phyloP scores from a whole-genome alignment of 257 asterid genomes.

The Solanum rostratum region DNA sequence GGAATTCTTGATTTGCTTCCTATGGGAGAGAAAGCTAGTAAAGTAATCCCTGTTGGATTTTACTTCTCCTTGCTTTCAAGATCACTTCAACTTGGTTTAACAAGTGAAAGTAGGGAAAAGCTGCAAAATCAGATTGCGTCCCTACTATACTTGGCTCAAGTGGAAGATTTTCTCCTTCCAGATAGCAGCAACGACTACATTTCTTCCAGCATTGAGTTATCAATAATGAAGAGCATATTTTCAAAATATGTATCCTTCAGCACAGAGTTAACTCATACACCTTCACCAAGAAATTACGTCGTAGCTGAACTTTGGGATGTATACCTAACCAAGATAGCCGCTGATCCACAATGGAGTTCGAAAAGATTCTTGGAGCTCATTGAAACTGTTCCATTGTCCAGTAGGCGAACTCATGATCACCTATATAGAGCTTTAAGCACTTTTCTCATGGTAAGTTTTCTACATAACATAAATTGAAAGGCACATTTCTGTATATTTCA shows the following conservation, averaged over 20 bases:
- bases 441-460: constrained; percentile 38
- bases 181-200: constrained; percentile 3
- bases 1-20: constrained; percentile 49
- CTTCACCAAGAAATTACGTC: constrained; percentile 10
- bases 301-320: constrained; percentile 58
- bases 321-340: constrained; percentile 39
- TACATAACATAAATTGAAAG: background rate
- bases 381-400: constrained; percentile 39
- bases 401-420: constrained; percentile 54
- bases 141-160: constrained; percentile 38
- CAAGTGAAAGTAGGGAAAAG: constrained; percentile 33
- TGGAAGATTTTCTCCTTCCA: constrained; percentile 33
- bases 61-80: constrained; percentile 45
- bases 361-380: constrained; percentile 40
- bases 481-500: background rate
- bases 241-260: constrained; percentile 20
- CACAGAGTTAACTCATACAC: constrained; percentile 16
- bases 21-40: constrained; percentile 28
- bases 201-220: constrained; percentile 17
- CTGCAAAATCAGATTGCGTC: constrained; percentile 36
- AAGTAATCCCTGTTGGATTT: constrained; percentile 48
- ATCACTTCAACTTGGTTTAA: constrained; percentile 21
- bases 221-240: constrained; percentile 43
- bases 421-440: constrained; percentile 47
- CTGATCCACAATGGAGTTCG: constrained; percentile 23